These are phyloP conservation scores for Lachancea sp. DNA, from an alignment of 805 yeast species.

Conservation along the genomic window DNA sequence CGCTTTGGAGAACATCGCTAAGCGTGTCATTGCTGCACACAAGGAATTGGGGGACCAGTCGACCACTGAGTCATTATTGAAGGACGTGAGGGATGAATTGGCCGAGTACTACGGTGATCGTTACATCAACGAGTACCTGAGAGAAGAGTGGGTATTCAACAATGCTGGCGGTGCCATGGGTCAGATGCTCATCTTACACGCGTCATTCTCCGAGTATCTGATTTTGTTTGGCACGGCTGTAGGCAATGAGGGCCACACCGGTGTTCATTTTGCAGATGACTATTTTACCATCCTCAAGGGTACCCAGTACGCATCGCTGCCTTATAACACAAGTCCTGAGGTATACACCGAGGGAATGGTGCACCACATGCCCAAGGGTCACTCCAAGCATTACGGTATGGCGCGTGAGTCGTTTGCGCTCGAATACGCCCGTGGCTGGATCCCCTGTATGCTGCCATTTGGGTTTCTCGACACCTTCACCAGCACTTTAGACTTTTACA, in stretches of 20 bases:
- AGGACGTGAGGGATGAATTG: conserved; percentile 53
- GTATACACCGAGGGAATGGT: conserved; percentile 82
- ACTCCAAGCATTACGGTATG: conserved; percentile 80
- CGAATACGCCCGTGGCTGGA: conserved; percentile 98
- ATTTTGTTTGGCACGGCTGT: conserved; percentile 89
- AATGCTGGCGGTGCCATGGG: conserved; percentile 99
- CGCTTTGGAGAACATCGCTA: conserved; percentile 51
- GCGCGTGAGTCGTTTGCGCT: conserved; percentile 77
- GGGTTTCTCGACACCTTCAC: conserved; percentile 77
- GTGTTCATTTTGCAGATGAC: conserved; percentile 95
- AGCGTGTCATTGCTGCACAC: conserved; percentile 46
- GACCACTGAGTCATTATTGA: conserved; percentile 56
- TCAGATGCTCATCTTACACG: conserved; percentile 89
- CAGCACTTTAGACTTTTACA: conserved; percentile 72
- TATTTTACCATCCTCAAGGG: conserved; percentile 88
- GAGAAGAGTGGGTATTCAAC: conserved; percentile 90
- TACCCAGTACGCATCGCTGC: conserved; percentile 63
- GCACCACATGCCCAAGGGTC: conserved; percentile 71
- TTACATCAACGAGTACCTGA: conserved; percentile 60
- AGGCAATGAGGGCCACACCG: conserved; percentile 95
- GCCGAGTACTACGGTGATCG: conserved; percentile 64
- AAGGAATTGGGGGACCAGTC: conserved; percentile 37
- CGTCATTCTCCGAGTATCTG: conserved; percentile 86
- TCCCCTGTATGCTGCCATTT: conserved; percentile 95
- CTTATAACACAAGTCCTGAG: conserved; percentile 58